Evolutionary conservation across 2,329 filamentous ascomycete species (phyloP).

Genomic region (Diaporthe citrichinensis): DNA sequence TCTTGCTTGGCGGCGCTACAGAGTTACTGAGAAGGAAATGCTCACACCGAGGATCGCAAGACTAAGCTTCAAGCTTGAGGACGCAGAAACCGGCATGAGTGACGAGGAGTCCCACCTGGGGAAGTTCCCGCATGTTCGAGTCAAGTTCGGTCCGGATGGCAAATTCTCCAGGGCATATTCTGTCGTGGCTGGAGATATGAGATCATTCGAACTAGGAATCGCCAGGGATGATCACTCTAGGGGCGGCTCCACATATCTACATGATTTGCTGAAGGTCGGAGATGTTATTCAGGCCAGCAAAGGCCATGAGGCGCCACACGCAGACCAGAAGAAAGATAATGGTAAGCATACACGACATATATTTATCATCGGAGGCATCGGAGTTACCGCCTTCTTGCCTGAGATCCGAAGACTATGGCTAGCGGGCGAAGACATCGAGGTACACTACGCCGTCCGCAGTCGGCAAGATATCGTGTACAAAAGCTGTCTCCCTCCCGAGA

Average conservation of each 20-base stretch:
- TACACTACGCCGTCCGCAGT: constrained; percentile 1
- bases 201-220: neutral
- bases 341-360: neutral
- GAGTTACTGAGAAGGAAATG: neutral
- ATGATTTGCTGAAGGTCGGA: neutral
- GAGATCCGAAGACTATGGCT: constrained; percentile 1
- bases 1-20: constrained; percentile 13
- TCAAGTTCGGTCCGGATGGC: neutral
- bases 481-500: neutral
- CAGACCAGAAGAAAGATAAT: neutral
- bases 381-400: neutral
- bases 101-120: neutral
- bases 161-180: constrained; percentile 4
- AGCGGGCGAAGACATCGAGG: neutral
- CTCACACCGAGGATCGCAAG: constrained; percentile 1
- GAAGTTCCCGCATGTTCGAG: neutral
- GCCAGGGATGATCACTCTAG: constrained; percentile 2
- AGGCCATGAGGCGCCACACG: neutral
- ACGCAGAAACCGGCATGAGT: neutral
- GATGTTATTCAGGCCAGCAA: neutral
- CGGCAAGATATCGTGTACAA: neutral
- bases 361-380: neutral
- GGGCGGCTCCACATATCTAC: neutral
- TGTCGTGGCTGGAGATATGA: neutral
- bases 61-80: neutral